A percentile compares a stretch with the other conserved stretches of the same genome.
Evolutionary conservation across 345 rosid species (phyloP).

Genomic region (Rubroshorea leprosula): DNA sequence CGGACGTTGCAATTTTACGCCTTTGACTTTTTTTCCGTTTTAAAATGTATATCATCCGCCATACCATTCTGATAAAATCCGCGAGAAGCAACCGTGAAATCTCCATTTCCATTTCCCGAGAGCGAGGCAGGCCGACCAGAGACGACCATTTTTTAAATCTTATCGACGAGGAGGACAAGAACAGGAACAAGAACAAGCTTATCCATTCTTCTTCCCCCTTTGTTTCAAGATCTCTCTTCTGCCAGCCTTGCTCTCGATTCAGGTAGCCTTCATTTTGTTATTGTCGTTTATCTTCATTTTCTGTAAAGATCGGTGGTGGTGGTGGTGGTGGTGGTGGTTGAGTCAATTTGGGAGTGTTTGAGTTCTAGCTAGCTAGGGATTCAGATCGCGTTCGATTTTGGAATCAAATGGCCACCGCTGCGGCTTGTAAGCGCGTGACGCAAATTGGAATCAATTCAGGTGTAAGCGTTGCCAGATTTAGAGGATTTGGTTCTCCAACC

Average conservation of each 20-base stretch:
- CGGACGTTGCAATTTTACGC: too few relatives aligned
- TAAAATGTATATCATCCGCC: too few relatives aligned
- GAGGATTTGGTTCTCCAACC: slow-evolving; percentile 29
- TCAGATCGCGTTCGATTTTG: neutral
- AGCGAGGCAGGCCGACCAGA: neutral
- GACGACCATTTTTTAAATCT: neutral
- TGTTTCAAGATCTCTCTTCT: neutral
- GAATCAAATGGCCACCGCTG: slow-evolving; percentile 35
- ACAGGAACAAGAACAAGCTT: neutral
- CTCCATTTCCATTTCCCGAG: slow-evolving; percentile 12
- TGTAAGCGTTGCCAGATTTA: slow-evolving; percentile 18
- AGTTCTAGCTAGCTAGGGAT: slow-evolving; percentile 14
- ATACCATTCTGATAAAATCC: too few relatives aligned
- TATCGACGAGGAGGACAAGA: too few relatives aligned
- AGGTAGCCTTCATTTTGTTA: too few relatives aligned
- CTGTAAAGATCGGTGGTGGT: slow-evolving; percentile 5
- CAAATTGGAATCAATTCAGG: slow-evolving; percentile 31
- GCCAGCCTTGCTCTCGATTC: too few relatives aligned
- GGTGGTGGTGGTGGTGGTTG: too few relatives aligned
- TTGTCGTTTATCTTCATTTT: neutral
- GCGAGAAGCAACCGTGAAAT: slow-evolving; percentile 14
- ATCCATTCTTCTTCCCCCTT: neutral
- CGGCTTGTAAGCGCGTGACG: slow-evolving; percentile 38
- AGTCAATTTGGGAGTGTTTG: slow-evolving; percentile 2
- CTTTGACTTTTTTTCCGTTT: too few relatives aligned